Evolutionary conservation across 1,139 yeast genomes (phyloP).

Genomic region (Pichia sp.): DNA sequence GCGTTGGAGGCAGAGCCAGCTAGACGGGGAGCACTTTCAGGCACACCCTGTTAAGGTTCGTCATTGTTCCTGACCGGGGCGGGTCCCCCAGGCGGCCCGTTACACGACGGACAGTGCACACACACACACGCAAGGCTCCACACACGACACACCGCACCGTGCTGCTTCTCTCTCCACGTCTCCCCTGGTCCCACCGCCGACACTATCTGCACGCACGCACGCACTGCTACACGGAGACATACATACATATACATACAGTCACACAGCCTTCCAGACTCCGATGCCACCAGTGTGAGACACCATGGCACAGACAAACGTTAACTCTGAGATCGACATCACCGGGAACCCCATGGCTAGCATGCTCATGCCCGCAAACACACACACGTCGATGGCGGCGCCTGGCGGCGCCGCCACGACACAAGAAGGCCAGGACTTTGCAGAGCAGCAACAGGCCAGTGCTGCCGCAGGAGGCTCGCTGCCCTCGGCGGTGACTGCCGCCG

Average conservation of each 20-base stretch:
- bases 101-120: neutral
- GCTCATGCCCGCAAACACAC: neutral
- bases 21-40: neutral
- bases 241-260: no score
- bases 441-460: neutral
- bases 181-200: no score
- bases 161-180: no score
- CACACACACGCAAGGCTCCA: no score
- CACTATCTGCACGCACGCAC: no score
- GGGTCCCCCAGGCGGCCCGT: neutral
- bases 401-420: no score
- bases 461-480: neutral
- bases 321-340: neutral
- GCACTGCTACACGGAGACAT: no score
- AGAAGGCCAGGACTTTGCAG: no score
- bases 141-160: no score
- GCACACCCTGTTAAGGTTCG: neutral
- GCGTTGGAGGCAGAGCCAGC: neutral
- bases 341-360: neutral
- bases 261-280: neutral
- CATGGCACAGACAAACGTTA: neutral
- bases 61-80: neutral
- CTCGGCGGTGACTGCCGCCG: neutral
- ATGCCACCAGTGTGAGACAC: neutral
- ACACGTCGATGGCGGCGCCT: no score